phyloP scores from a whole-genome alignment of 441 rosid species.

The Bocquillonia castaneifolia region DNA sequence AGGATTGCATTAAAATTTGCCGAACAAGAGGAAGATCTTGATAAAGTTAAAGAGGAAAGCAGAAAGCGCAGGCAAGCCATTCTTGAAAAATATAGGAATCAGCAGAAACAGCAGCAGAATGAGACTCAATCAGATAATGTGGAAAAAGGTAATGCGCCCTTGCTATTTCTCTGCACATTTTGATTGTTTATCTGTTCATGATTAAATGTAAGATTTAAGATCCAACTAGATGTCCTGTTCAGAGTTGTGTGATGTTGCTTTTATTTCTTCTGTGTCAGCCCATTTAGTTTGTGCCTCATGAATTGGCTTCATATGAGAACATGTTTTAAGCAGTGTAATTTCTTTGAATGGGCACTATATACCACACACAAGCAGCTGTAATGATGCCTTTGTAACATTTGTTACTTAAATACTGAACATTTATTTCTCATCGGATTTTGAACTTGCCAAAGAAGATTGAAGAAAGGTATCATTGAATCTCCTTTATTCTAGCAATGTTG shows the following conservation, averaged over 20 bases:
- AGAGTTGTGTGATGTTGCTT: neutral
- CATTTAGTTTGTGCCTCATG: neutral
- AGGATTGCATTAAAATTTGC: constrained; percentile 49
- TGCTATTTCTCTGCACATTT: neutral
- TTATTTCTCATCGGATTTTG: neutral
- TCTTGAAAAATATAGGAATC: constrained; percentile 62
- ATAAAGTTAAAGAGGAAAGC: constrained; percentile 87
- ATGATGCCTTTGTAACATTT: neutral
- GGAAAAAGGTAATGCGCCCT: constrained; percentile 55
- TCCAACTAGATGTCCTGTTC: neutral
- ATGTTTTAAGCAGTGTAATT: neutral
- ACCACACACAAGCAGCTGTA: neutral
- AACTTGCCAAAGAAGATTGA: neutral
- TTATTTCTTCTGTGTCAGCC: neutral
- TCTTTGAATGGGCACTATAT: neutral
- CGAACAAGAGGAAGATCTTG: constrained; percentile 79
- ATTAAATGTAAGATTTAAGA: neutral
- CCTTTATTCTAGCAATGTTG: neutral
- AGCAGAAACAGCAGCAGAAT: constrained; percentile 44
- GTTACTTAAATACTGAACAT: neutral
- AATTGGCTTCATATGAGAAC: neutral
- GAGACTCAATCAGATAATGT: constrained; percentile 31
- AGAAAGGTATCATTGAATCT: neutral
- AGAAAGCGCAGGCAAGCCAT: constrained; percentile 80
- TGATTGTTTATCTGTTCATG: neutral